Base-by-base conservation (phyloP, 2,329 filamentous ascomycete genomes). In the Zasmidium citrigriseum region DNA sequence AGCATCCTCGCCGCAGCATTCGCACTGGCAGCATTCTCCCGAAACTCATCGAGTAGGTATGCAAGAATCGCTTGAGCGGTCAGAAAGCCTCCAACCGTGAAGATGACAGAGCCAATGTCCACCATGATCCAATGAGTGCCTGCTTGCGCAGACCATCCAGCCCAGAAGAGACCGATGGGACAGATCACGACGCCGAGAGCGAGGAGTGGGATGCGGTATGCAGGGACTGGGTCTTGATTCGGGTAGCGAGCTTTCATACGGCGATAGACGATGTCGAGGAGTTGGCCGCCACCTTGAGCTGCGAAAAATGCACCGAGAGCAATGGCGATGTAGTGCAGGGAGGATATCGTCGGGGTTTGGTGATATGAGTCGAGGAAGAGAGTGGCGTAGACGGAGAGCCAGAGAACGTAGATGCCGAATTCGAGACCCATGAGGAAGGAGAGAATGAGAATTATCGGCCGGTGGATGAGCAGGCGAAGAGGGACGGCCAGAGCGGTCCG, bases 281-380 rank as follows among this genome's bases (percentile, higher is more conserved):
- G n/a, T 9, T 46, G 52, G 3, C 41, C 61, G 9, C 61, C 59
- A 11, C 38, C 63, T 59, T 84, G 80, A 0, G 80, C 76, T 3
- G 78, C 84, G 0, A 76, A 62, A 9, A 82, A 69, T 65, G 84
- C 82, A 3, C 84, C 84, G 0, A 83, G 23, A 0, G 80, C 80
- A 2, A 79, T 74, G 2, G 83, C 79, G 29, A 86, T 76, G 67
- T 86, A 87, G 68, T 87, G 84, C 1, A 87, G 68, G 0, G 45
- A 47, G 7, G 45, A 22, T 9, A 12, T 24, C 11, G 45, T 47
- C 4, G 45, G 45, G 12, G 45, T 47, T 16, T 47, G n/a, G 45
- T 24, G 20, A 20, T 47, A 47, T 11, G 20, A 4, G 20, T 47
- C 45, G 45, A 47, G 20, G 45, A 47, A 47, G 45, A 47, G 45